Base-by-base conservation (phyloP, 805 yeast species). In the Vanderwaltozyma tropicalis region DNA sequence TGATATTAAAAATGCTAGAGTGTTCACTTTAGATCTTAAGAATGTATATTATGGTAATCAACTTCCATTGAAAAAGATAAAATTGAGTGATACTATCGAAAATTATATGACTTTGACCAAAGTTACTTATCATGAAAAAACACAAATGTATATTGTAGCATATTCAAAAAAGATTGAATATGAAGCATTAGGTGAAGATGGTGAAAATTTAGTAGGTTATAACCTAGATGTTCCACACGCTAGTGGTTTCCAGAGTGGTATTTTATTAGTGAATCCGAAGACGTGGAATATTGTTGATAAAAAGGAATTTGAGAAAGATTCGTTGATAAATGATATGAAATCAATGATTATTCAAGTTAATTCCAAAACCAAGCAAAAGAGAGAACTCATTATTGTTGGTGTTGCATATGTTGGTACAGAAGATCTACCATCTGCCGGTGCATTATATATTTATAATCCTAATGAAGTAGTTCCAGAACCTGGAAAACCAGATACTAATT, bases 391-490 rank as follows among this genome's bases (percentile, higher is more conserved):
- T 8, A 77, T 85, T 1, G 66, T 80, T n/a, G 97, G 96, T 1
- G 74, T 88, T 2, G 81, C 92, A 0, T 66, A 70, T 38, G 71
- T 77, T 37, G 69, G 89, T 41, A 76, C 78, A 41, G 98, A 89
- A 53, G 95, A 87, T 60, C 62, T 80, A 41, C 72, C 84, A 3
- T 73, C 94, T 0, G 74, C 76, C 49, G 98, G 98, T 0, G 66
- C 78, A 1, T 81, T 85, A 59, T 74, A 75, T 40, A 63, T 88
- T 1, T 78, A 64, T 50, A 95, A 87, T 45, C 68, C 83, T 22
- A 78, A 81, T 38, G 87, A 79, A 41, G 80, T 87, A 55, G 85
- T 84, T 45, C 95, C 96, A 0, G 95, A 86, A 52, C 89, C 89
- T 1, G 87, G 80, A 0, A 72, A 70, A 41, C 95, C 96, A 0